These are phyloP conservation scores for Thalassiosira ordinaria DNA, from an alignment of 352 stramenopile genomes.

Conservation along the genomic window DNA sequence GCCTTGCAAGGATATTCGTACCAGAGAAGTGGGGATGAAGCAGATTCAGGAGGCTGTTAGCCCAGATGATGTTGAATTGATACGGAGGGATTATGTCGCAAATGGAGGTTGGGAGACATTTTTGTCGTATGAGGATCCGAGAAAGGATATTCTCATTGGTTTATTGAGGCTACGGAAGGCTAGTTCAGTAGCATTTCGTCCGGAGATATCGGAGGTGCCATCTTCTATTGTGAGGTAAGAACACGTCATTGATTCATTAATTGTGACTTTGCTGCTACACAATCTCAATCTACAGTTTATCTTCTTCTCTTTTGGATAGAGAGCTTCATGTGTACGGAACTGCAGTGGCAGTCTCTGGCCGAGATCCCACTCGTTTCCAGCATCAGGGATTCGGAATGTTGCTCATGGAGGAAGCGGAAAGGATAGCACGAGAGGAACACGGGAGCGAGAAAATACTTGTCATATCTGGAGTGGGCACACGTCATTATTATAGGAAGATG, in stretches of 20 bases:
- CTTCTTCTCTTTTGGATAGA: too few species aligned
- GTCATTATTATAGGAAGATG: constrained; percentile 97
- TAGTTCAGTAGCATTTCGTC: constrained; percentile 78
- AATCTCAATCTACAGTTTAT: too few species aligned
- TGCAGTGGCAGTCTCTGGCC: constrained; percentile 92
- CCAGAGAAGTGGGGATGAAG: constrained; percentile 95
- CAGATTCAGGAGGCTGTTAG: constrained; percentile 92
- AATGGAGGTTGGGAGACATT: constrained; percentile 98
- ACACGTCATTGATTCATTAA: too few species aligned
- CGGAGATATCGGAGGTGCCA: constrained; percentile 84
- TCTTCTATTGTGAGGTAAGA: constrained; percentile 85
- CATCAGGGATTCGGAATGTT: constrained; percentile 96
- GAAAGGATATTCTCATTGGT: constrained; percentile 96
- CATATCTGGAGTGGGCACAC: constrained; percentile 95
- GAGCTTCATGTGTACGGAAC: constrained; percentile 97
- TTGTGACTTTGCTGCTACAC: too few species aligned
- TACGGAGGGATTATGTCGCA: constrained; percentile 94
- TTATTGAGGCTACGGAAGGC: constrained; percentile 92
- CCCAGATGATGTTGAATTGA: constrained; percentile 95
- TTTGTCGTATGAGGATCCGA: constrained; percentile 94
- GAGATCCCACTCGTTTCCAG: constrained; percentile 96
- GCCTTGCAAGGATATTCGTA: constrained; percentile 94
- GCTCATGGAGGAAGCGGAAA: constrained; percentile 97
- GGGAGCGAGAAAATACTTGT: constrained; percentile 95
- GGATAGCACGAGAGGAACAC: constrained; percentile 94